Conservation (phyloP, 495 filamentous ascomycete species). For the Penicillium argentinense region DNA sequence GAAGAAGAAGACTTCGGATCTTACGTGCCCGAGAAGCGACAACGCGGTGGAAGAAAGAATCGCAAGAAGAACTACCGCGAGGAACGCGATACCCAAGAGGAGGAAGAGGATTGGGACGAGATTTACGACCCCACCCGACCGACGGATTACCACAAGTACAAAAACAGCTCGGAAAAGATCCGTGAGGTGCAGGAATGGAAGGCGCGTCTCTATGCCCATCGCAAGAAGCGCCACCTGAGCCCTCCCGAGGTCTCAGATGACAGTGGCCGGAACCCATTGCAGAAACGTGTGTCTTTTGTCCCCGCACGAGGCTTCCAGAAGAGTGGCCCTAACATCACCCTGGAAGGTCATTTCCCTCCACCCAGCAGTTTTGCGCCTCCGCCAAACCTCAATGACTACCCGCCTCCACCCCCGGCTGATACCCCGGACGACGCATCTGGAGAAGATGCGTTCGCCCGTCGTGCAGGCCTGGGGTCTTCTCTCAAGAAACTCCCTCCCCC, state of each 20-base stretch:
- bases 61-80: constrained; percentile 80
- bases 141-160: constrained; percentile 85
- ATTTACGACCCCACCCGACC: constrained; percentile 85
- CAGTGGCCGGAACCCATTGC: no score
- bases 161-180: constrained; percentile 80
- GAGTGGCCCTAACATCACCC: no score
- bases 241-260: no score
- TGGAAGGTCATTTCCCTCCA: constrained; percentile 75
- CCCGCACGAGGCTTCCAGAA: no score
- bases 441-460: constrained; percentile 70
- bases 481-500: constrained; percentile 19
- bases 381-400: constrained; percentile 45
- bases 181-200: constrained; percentile 86
- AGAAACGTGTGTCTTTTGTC: no score
- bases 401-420: constrained; percentile 35
- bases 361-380: constrained; percentile 75
- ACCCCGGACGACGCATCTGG: constrained; percentile 58
- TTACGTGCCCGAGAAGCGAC: constrained; percentile 62
- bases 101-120: constrained; percentile 88
- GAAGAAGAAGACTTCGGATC: constrained; percentile 74
- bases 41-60: constrained; percentile 82
- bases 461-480: constrained; percentile 49
- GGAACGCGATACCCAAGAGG: constrained; percentile 57
- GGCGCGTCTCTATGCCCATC: constrained; percentile 75
- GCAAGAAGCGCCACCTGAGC: constrained; percentile 49